Evolutionary conservation across 257 asterid species (phyloP).

Genomic region (Perilla frutescens): DNA sequence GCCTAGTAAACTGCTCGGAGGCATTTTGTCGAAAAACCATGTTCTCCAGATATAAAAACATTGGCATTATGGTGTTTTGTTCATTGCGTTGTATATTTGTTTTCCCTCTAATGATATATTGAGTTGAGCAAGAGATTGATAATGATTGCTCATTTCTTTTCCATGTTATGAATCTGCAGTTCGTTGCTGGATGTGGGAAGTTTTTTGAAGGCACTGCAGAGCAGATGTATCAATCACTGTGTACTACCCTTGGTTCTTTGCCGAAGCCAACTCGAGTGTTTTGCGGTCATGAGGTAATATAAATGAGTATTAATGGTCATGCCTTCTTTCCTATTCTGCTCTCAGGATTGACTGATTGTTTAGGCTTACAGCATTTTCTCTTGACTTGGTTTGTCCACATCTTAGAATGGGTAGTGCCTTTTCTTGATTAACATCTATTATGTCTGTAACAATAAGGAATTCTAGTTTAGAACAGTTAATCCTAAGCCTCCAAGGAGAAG

Average conservation of each 20-base stretch:
- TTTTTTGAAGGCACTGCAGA: constrained; percentile 96
- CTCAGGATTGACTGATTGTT: constrained; percentile 9
- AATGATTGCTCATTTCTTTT: constrained; percentile 4
- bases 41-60: neutral
- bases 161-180: constrained; percentile 48
- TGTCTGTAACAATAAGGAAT: neutral
- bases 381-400: neutral
- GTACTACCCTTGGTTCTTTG: constrained; percentile 81
- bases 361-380: neutral
- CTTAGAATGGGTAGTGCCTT: neutral
- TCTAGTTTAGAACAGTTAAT: neutral
- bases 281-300: constrained; percentile 94
- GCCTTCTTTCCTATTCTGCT: neutral
- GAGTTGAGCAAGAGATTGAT: constrained; percentile 12
- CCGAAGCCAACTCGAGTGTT: constrained; percentile 89
- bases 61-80: neutral
- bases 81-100: neutral
- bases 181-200: constrained; percentile 94
- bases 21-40: neutral
- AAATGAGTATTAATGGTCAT: neutral
- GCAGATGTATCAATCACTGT: constrained; percentile 92
- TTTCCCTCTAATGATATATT: constrained; percentile 1
- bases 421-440: neutral
- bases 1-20: no score
- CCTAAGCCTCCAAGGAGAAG: neutral